Base-by-base conservation (phyloP, 2,329 filamentous ascomycete species). In the Cladosporium oxysporum region DNA sequence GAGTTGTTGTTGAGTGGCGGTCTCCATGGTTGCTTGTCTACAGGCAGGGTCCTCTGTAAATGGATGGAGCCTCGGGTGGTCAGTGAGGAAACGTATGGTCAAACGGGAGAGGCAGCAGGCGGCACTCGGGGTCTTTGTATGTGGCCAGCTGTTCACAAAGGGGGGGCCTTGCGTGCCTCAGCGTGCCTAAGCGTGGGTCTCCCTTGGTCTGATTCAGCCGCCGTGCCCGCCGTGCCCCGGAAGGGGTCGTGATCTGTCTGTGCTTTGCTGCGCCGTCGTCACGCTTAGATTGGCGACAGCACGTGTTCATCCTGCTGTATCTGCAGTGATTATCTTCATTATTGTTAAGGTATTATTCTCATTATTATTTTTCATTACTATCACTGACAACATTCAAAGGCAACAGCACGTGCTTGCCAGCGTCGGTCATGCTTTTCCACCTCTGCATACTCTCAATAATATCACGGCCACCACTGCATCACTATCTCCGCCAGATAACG, bases 1-100 rank as follows among this genome's bases (percentile, higher is more conserved):
- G 23, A 26, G 23, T 26, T 29, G 61, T 14, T 37, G 61, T 28
- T 55, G 23, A 35, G 50, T 63, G 16, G 41, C 14, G 61, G 50
- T 33, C 61, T 63, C 61, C 61, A 63, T 63, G 47, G 41, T 52
- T 62, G 50, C 23, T 63, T 63, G 61, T 63, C 61, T 63, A 55
- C 61, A 63, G 61, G 61, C 61, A 57, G 61, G 60, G 49, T 53
- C 50, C 49, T 63, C 61, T 63, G 61, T 55, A 63, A 63, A 63
- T 63, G 61, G 61, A 63, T 63, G 61, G 61, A 49, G 61, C 50
- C 61, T 63, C 26, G 61, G 33, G 61, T 41, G 50, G 35, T 55
- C 50, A 37, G 31, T 63, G 60, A 63, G 61, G 61, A 63, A 53
- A 63, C 35, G 61, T 63, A 33, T 53, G n/a, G 49, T 44, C 11